Conservation (phyloP, 345 rosid species). For the Clausena lansium region DNA sequence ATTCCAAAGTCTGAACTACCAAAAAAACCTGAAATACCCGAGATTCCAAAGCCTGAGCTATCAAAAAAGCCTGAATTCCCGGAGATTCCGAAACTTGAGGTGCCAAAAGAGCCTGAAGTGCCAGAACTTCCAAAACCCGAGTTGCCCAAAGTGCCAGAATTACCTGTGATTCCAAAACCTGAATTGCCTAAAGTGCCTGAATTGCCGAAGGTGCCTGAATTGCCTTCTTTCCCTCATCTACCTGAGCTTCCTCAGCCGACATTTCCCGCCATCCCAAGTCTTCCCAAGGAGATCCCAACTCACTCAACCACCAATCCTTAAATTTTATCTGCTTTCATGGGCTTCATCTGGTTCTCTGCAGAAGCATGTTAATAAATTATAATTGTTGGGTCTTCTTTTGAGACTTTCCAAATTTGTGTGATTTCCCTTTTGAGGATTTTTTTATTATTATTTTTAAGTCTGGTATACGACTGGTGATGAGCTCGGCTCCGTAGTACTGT, state of each 20-base stretch:
- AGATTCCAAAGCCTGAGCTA: background rate
- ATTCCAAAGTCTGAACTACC: slow-evolving; percentile 6
- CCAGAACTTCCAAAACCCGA: background rate
- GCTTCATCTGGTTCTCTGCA: background rate
- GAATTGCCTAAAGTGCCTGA: slow-evolving; percentile 4
- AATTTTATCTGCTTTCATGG: background rate
- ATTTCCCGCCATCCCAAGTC: background rate
- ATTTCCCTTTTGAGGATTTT: no score
- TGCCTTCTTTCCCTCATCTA: background rate
- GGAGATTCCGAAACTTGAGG: background rate
- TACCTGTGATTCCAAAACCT: background rate
- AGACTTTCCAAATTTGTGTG: background rate
- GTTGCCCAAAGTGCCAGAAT: background rate
- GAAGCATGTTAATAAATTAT: background rate
- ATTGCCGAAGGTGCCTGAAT: slow-evolving; percentile 8
- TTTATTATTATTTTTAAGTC: no score
- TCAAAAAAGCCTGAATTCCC: background rate
- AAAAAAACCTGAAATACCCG: background rate
- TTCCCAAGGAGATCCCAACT: slow-evolving; percentile 15
- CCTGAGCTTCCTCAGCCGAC: background rate
- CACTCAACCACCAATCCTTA: background rate
- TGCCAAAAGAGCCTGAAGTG: background rate
- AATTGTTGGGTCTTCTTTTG: background rate
- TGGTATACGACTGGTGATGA: background rate
- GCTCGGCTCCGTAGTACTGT: background rate